These are phyloP conservation scores for Talaromyces atroroseus DNA, from an alignment of 2,329 filamentous ascomycete genomes.

Conservation along the genomic window DNA sequence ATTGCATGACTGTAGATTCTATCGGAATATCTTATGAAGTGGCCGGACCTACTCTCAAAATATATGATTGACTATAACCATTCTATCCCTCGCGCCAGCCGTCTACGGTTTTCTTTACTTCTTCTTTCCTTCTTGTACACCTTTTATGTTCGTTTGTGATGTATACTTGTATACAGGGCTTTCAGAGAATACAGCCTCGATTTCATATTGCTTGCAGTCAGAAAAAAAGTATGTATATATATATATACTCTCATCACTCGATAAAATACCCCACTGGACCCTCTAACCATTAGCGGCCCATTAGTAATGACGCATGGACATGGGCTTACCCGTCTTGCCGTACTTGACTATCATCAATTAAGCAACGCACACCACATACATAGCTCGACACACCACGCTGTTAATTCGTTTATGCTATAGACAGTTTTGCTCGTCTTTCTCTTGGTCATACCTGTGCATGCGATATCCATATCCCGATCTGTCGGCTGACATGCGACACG, in stretches of 20 bases:
- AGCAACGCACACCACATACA: neutral
- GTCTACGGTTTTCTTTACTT: neutral
- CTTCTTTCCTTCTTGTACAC: neutral
- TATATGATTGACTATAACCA: no score
- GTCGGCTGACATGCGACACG: neutral
- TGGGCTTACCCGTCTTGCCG: conserved; percentile 4
- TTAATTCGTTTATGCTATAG: neutral
- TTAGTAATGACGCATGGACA: conserved; percentile 6
- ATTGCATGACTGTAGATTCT: conserved; percentile 7
- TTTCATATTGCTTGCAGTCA: neutral
- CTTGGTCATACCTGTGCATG: neutral
- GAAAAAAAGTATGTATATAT: no score
- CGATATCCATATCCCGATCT: neutral
- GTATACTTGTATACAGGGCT: neutral
- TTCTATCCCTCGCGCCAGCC: neutral
- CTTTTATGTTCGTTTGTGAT: neutral
- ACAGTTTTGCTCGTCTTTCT: neutral
- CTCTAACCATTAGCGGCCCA: neutral
- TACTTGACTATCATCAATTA: neutral
- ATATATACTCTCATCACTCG: no score
- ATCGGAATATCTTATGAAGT: neutral
- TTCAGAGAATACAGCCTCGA: neutral
- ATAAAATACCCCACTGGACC: neutral
- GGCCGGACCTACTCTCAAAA: neutral
- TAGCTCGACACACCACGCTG: neutral